Evolutionary conservation across 371 early-diverging fungal species (phyloP).

Genomic region (Batrachochytrium dendrobatidis): DNA sequence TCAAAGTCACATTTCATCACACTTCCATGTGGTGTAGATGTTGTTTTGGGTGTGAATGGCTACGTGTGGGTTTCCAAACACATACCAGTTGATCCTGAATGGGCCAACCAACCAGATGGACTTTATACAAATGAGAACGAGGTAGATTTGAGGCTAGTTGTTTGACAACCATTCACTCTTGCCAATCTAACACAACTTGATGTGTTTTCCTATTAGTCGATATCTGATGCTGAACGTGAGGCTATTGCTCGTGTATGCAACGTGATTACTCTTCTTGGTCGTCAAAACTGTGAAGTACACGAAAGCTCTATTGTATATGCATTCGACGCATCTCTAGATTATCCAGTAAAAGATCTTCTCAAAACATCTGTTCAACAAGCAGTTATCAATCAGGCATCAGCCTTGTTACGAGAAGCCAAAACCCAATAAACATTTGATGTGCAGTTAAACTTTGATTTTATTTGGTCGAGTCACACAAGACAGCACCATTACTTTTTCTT

Average conservation of each 20-base stretch:
- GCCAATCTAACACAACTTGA: background rate
- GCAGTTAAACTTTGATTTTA: background rate
- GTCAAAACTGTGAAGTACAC: slow-evolving; percentile 67
- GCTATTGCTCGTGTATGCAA: slow-evolving; percentile 82
- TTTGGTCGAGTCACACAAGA: too few species aligned
- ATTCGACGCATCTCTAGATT: slow-evolving; percentile 74
- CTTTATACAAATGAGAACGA: slow-evolving; percentile 77
- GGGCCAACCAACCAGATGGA: slow-evolving; percentile 56
- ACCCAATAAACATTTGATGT: background rate
- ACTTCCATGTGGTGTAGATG: slow-evolving; percentile 79
- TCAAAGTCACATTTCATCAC: slow-evolving; percentile 87
- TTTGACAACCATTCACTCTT: background rate
- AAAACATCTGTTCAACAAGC: slow-evolving; percentile 6
- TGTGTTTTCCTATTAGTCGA: slow-evolving; percentile 9
- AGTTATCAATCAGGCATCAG: slow-evolving; percentile 5
- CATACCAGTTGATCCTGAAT: slow-evolving; percentile 38
- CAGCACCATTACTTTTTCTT: slow-evolving; percentile 7
- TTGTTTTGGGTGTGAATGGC: slow-evolving; percentile 95
- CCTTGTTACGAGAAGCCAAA: background rate
- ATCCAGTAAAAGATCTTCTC: slow-evolving; percentile 26
- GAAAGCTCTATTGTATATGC: slow-evolving; percentile 80
- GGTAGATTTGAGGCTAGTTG: slow-evolving; percentile 24
- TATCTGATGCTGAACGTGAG: slow-evolving; percentile 50
- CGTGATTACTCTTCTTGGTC: slow-evolving; percentile 71
- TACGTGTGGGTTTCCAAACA: slow-evolving; percentile 92